Conservation (phyloP, 2,329 filamentous ascomycete genomes). For the Fusarium dimerum region DNA sequence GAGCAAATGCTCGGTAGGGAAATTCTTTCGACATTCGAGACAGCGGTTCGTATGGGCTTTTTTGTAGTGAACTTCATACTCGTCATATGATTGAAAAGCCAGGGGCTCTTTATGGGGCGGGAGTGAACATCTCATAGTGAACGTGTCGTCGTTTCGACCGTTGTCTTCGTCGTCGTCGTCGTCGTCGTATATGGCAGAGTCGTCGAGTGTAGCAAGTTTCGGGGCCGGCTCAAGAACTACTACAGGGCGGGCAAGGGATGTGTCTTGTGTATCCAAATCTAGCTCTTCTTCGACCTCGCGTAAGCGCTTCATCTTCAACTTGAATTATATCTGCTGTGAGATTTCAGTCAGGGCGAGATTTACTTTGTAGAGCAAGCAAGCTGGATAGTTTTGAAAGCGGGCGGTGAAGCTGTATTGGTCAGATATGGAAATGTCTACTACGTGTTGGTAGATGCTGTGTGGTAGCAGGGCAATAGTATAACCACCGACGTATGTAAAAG, state of each 20-base stretch:
- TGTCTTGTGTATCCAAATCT: conserved; percentile 32
- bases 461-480: not conserved
- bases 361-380: conserved; percentile 26
- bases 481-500: too few relatives aligned
- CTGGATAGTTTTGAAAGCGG: conserved; percentile 4
- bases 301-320: conserved; percentile 60
- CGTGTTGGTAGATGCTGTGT: not conserved
- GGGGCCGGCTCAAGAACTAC: conserved; percentile 30
- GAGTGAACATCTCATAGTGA: conserved; percentile 75
- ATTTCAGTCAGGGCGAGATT: conserved; percentile 28
- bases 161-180: conserved; percentile 44
- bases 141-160: conserved; percentile 36
- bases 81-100: conserved; percentile 71
- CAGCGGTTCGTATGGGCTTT: conserved; percentile 84
- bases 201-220: conserved; percentile 61
- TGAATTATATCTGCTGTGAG: conserved; percentile 25
- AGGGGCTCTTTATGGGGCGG: conserved; percentile 75
- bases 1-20: conserved; percentile 81
- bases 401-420: not conserved
- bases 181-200: conserved; percentile 42
- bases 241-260: not conserved
- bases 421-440: not conserved
- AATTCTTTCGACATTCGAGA: conserved; percentile 80
- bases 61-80: conserved; percentile 86
- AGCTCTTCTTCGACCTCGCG: conserved; percentile 56